These are phyloP conservation scores for Cladophialophora exuberans DNA, from an alignment of 2,329 filamentous ascomycete genomes.

Conservation along the genomic window DNA sequence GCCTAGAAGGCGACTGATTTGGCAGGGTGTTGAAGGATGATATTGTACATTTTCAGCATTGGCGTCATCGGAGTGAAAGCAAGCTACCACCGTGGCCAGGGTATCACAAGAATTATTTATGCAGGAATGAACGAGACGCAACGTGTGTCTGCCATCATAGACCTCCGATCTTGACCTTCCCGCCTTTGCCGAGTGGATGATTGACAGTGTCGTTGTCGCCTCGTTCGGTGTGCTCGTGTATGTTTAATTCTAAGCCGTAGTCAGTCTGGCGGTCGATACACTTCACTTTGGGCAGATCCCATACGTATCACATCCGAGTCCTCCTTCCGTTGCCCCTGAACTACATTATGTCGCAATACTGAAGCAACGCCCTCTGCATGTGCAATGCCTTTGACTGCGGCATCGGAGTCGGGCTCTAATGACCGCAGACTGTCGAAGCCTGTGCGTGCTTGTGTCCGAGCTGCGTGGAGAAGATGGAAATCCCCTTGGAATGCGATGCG, in stretches of 20 bases:
- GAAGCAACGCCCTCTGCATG: constrained; percentile 82
- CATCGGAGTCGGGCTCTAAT: constrained; percentile 61
- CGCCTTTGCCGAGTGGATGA: constrained; percentile 29
- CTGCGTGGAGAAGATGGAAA: constrained; percentile 66
- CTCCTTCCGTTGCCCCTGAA: constrained; percentile 70
- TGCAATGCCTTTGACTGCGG: constrained; percentile 66
- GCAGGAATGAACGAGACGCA: not conserved
- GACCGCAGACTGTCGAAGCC: constrained; percentile 71
- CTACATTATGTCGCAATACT: constrained; percentile 80
- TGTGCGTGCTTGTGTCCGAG: constrained; percentile 71
- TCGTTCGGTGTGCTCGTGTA: constrained; percentile 88
- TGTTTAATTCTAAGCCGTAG: constrained; percentile 70
- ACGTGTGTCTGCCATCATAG: constrained; percentile 34
- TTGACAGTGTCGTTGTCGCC: constrained; percentile 94
- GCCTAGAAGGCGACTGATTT: constrained; percentile 75
- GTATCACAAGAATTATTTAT: constrained; percentile 23
- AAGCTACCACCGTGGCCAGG: constrained; percentile 8
- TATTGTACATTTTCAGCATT: constrained; percentile 39
- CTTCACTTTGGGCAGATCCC: no score
- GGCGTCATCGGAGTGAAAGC: constrained; percentile 24
- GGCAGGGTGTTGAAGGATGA: not conserved
- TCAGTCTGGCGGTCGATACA: no score
- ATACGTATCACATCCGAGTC: constrained; percentile 35
- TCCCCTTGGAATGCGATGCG: constrained; percentile 85
- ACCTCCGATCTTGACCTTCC: constrained; percentile 38